Conservation (phyloP, 2,329 filamentous ascomycete genomes). For the Colletotrichum caudatum region DNA sequence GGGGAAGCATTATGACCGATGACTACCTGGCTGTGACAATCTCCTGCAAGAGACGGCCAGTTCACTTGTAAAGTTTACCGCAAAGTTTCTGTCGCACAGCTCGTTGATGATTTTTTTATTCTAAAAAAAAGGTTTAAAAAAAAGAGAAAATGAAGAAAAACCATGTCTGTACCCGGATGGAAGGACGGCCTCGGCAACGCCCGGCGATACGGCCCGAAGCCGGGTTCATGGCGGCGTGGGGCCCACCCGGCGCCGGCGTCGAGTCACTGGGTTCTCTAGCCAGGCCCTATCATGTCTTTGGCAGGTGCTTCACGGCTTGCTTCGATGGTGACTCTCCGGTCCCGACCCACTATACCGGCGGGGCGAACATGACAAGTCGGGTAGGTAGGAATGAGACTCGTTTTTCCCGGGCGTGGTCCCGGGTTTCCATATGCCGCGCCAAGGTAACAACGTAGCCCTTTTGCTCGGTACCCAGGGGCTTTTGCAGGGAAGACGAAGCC, state of each 20-base stretch:
- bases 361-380: not conserved
- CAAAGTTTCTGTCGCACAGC: too few relatives aligned
- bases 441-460: not conserved
- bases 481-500: not conserved
- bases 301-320: not conserved
- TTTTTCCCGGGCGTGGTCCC: not conserved
- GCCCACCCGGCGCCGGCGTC: not conserved
- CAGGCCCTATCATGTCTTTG: not conserved
- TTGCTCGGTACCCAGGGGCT: not conserved
- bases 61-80: not conserved
- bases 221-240: not conserved
- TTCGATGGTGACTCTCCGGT: not conserved
- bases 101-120: not conserved
- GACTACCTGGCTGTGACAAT: not conserved
- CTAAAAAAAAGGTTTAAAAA: too few relatives aligned
- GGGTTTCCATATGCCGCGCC: not conserved
- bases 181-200: not conserved
- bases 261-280: not conserved
- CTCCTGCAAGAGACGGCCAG: not conserved
- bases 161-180: not conserved
- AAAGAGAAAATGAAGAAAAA: not conserved
- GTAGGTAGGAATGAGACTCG: not conserved
- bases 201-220: not conserved
- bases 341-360: not conserved
- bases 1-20: not conserved